phyloP scores from a whole-genome alignment of 371 early-diverging fungal genomes.

The Mucor velutinosus region DNA sequence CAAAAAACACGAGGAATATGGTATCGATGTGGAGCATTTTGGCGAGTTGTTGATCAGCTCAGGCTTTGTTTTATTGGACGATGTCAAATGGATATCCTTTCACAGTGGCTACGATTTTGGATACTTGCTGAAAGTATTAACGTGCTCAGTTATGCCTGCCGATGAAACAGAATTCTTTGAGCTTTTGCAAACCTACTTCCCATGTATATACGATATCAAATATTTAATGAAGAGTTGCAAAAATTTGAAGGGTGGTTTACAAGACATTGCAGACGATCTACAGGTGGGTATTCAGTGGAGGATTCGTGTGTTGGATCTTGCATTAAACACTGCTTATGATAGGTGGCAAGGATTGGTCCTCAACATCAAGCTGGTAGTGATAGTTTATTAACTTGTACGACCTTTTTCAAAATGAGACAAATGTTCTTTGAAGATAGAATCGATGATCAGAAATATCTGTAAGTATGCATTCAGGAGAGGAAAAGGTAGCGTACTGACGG shows the following conservation, averaged over 20 bases:
- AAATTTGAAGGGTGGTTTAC: conserved; percentile 96
- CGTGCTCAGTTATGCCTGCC: conserved; percentile 90
- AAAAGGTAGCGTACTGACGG: neutral
- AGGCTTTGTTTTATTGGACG: conserved; percentile 92
- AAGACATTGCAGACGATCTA: conserved; percentile 98
- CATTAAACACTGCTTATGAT: conserved; percentile 3
- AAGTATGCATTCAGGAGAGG: conserved; percentile 23
- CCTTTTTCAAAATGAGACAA: conserved; percentile 97
- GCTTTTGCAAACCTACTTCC: conserved; percentile 93
- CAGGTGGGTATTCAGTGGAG: conserved; percentile 55
- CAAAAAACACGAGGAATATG: conserved; percentile 93
- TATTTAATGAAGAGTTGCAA: conserved; percentile 97
- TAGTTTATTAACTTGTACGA: conserved; percentile 92
- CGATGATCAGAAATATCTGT: conserved; percentile 92
- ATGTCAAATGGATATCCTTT: conserved; percentile 98
- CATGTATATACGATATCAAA: conserved; percentile 99
- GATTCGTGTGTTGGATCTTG: neutral
- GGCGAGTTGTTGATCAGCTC: conserved; percentile 97
- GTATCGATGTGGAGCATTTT: conserved; percentile 98
- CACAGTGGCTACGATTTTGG: conserved; percentile 99
- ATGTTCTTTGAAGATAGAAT: conserved; percentile 93
- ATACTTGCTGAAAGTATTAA: conserved; percentile 96
- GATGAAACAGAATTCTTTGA: conserved; percentile 96
- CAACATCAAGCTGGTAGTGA: conserved; percentile 99
- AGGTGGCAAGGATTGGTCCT: conserved; percentile 92